phyloP scores from a whole-genome alignment of 352 stramenopile species.

The Phytophthora sojae region DNA sequence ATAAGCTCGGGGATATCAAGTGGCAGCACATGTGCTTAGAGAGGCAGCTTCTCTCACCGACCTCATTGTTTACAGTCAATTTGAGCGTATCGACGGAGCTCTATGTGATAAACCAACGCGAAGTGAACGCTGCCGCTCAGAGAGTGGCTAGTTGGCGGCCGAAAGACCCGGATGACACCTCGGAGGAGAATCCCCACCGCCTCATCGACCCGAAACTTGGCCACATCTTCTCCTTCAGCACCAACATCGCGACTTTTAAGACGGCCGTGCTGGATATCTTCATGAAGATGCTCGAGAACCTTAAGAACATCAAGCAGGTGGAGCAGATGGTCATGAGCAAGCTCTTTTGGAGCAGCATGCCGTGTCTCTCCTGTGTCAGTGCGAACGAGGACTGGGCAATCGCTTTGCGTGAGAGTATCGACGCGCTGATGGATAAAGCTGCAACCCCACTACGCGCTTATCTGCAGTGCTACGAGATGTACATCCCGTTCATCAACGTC shows the following conservation, averaged over 20 bases:
- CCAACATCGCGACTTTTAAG: constrained; percentile 69
- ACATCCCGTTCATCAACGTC: constrained; percentile 91
- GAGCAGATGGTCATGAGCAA: constrained; percentile 95
- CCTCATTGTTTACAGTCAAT: constrained; percentile 79
- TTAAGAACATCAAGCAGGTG: constrained; percentile 88
- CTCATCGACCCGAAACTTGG: constrained; percentile 55
- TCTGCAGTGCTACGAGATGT: constrained; percentile 81
- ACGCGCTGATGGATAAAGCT: constrained; percentile 65
- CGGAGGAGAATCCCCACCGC: constrained; percentile 65
- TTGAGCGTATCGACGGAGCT: constrained; percentile 75
- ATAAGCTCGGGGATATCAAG: constrained; percentile 71
- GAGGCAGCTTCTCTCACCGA: constrained; percentile 60
- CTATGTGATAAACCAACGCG: constrained; percentile 79
- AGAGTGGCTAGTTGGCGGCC: constrained; percentile 66
- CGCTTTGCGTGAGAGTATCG: constrained; percentile 62
- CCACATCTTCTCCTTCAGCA: constrained; percentile 74
- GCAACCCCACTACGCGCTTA: constrained; percentile 77
- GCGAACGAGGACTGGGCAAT: constrained; percentile 89
- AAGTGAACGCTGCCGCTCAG: constrained; percentile 60
- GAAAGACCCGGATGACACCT: constrained; percentile 74
- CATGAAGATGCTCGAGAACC: constrained; percentile 80
- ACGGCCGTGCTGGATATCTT: constrained; percentile 70
- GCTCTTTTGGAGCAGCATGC: constrained; percentile 95
- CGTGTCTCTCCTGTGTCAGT: constrained; percentile 85
- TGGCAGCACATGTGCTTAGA: constrained; percentile 85